Evolutionary conservation across 2,329 filamentous ascomycete genomes (phyloP).

Genomic region (Botrytis paeoniae): DNA sequence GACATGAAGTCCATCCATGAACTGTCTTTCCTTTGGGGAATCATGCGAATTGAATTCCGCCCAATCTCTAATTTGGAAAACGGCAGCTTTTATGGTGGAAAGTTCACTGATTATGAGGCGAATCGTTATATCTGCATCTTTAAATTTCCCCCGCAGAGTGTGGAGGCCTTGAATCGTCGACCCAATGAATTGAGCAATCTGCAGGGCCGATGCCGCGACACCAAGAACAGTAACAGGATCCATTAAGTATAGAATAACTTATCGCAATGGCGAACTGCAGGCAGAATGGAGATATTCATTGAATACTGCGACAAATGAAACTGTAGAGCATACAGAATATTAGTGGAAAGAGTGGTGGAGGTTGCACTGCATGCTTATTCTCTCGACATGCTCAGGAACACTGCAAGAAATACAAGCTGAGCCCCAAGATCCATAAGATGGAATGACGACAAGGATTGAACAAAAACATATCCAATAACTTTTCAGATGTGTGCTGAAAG

Average conservation of each 20-base stretch:
- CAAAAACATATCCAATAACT: neutral
- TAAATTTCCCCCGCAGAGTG: conserved; percentile 20
- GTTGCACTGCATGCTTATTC: neutral
- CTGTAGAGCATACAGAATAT: neutral
- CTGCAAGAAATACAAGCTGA: neutral
- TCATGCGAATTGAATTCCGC: conserved; percentile 21
- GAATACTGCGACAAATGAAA: neutral
- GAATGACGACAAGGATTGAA: neutral
- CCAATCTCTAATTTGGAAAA: conserved; percentile 22
- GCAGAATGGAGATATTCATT: neutral
- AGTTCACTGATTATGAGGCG: conserved; percentile 18
- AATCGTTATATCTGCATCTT: conserved; percentile 21
- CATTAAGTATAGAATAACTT: neutral
- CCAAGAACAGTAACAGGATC: conserved; percentile 9
- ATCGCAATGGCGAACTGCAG: neutral
- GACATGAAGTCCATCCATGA: conserved; percentile 36
- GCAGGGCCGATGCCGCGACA: conserved; percentile 13
- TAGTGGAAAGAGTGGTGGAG: neutral
- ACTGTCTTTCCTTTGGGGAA: conserved; percentile 32
- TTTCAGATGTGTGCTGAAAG: neutral
- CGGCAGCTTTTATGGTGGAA: conserved; percentile 22
- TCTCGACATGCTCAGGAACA: neutral
- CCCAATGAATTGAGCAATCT: conserved; percentile 17
- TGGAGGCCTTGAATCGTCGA: conserved; percentile 20
- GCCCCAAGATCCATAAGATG: neutral